Evolutionary conservation across 2,329 filamentous ascomycete species (phyloP), one percentile per base, ranked within the genome.

Genomic region (Diaporthe citrichinensis): DNA sequence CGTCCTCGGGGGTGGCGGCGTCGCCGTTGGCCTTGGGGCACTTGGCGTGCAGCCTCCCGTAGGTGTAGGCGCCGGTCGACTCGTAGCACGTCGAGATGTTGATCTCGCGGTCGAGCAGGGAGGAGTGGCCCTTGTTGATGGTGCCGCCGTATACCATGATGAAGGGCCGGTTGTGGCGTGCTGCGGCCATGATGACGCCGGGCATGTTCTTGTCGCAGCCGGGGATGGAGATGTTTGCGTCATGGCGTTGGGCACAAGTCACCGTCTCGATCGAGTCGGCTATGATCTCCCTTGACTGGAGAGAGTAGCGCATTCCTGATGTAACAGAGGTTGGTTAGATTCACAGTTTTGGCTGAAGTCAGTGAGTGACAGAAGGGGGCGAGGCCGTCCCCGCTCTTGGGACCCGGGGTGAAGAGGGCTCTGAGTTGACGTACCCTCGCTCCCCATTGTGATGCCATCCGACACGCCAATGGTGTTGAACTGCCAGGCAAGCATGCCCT

Each of bases 181-280:
- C 95, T 81, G 97, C 95, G 0, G 94, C 95, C 93, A 98, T 98
- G 78, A 97, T 88, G 23, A 94, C 93, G 78, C 96, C 96, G 0
- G 96, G 96, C 96, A 98, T 98, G 84, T 98, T 98, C 90, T 98
- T 98, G 87, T 98, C 96, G 83, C 96, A 98, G 15, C 96, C 96
- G 0, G 96, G 95, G 79, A 98, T 96, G 41, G 94, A 92, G 83
- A 98, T 96, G 84, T 96, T 97, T 75, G 95, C 96, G 83, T 98
- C 96, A 84, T 98, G 95, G 79, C 94, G 94, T 83, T 98, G 96
- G 7, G 94, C 96, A 83, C 94, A 96, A 1, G 95, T 98, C 53
- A 98, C 94, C 2, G 94, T 96, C 86, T 98, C 96, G 81, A 98
- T 95, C 79, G 93, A 96, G 85, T 98, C 96, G 78, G 96, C 96